These are phyloP conservation scores for Backusella tarrabulga DNA, from an alignment of 192 early-diverging fungal genomes.

Conservation along the genomic window DNA sequence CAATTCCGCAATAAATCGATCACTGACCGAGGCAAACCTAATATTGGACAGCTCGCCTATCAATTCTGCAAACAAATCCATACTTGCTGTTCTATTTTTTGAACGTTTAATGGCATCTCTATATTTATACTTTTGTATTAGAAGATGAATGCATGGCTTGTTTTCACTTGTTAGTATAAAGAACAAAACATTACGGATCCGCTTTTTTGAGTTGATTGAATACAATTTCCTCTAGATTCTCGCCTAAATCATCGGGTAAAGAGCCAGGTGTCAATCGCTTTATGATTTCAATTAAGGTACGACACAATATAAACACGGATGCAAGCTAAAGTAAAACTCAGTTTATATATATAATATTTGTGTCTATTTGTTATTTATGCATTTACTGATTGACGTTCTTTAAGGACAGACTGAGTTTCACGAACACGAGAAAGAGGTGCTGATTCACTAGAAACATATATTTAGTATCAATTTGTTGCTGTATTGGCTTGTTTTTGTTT, in stretches of 20 bases:
- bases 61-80: slow-evolving; percentile 90
- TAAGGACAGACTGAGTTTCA: slow-evolving; percentile 58
- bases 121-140: background rate
- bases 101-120: slow-evolving; percentile 69
- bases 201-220: slow-evolving; percentile 87
- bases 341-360: background rate
- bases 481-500: background rate
- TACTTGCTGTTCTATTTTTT: slow-evolving; percentile 81
- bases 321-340: slow-evolving; percentile 44
- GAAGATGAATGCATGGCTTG: background rate
- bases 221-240: slow-evolving; percentile 89
- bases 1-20: slow-evolving; percentile 89
- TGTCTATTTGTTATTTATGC: background rate
- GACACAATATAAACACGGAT: slow-evolving; percentile 85
- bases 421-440: slow-evolving; percentile 32
- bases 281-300: slow-evolving; percentile 85
- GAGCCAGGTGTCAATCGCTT: slow-evolving; percentile 66
- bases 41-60: slow-evolving; percentile 89
- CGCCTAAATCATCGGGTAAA: slow-evolving; percentile 79
- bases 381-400: slow-evolving; percentile 60
- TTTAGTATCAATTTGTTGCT: background rate
- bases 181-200: slow-evolving; percentile 67
- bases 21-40: slow-evolving; percentile 90
- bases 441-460: slow-evolving; percentile 27
- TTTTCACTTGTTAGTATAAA: no score